Percentiles rank a stretch among this genome's conserved stretches.
Evolutionary conservation across 2,329 filamentous ascomycete species (phyloP).

Genomic region (Mollisiaceae sp.): DNA sequence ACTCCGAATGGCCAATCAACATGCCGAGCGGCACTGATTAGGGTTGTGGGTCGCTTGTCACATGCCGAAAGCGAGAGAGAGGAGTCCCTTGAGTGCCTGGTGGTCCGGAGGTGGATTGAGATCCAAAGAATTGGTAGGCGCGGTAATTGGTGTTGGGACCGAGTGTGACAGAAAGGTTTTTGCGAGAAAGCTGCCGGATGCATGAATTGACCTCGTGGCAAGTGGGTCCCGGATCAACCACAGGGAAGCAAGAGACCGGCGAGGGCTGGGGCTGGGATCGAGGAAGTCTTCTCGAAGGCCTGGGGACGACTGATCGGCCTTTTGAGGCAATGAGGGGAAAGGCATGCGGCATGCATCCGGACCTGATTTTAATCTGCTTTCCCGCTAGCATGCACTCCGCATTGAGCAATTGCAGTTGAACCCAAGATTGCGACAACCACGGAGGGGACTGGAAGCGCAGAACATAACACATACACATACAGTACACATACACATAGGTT

Average conservation of each 20-base stretch:
- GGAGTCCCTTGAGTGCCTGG: no score
- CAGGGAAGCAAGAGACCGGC: conserved; percentile 4
- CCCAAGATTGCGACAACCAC: background rate
- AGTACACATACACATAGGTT: no score
- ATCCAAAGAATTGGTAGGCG: background rate
- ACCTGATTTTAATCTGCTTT: background rate
- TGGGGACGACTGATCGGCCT: background rate
- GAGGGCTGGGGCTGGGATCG: background rate
- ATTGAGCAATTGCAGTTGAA: background rate
- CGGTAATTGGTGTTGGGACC: conserved; percentile 3
- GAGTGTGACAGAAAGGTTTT: background rate
- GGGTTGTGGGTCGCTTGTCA: background rate
- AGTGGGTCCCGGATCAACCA: conserved; percentile 14
- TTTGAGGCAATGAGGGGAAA: conserved; percentile 7
- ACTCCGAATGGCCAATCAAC: background rate
- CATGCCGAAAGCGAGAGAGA: background rate
- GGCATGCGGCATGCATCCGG: background rate
- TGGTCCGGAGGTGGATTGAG: no score
- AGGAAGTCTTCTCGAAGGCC: conserved; percentile 4
- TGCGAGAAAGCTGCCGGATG: background rate
- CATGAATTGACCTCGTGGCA: conserved; percentile 14
- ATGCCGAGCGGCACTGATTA: background rate
- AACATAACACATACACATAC: conserved; percentile 1
- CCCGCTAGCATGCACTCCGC: background rate
- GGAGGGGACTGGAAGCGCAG: background rate